phyloP scores from a whole-genome alignment of 2,329 filamentous ascomycete genomes.

The Monilinia vaccinii-corymbosi region DNA sequence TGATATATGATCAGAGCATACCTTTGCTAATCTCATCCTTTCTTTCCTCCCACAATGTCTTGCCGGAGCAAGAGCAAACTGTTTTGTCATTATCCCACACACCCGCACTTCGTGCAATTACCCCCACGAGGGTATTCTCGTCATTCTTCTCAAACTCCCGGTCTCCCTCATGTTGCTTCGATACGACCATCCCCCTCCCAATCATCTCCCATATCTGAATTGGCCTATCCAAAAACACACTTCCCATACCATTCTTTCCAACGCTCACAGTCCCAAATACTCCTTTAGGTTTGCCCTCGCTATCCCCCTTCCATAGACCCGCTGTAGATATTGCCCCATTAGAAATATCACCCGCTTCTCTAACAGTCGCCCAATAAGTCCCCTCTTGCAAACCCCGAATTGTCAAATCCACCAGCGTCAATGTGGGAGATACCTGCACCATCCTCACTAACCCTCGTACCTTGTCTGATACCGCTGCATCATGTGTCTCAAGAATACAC shows the following conservation, averaged over 20 bases:
- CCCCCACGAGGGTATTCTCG: constrained; percentile 77
- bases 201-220: constrained; percentile 96
- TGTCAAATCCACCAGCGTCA: constrained; percentile 81
- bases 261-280: constrained; percentile 69
- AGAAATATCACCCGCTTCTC: constrained; percentile 80
- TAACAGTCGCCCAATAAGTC: constrained; percentile 73
- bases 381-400: constrained; percentile 75
- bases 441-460: constrained; percentile 85
- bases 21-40: constrained; percentile 82
- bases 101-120: constrained; percentile 92
- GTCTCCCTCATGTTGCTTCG: constrained; percentile 52
- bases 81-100: constrained; percentile 99
- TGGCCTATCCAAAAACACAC: constrained; percentile 69
- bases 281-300: constrained; percentile 40
- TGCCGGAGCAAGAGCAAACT: constrained; percentile 94
- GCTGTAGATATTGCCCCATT: constrained; percentile 76
- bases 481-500: constrained; percentile 87
- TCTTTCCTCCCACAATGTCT: constrained; percentile 96
- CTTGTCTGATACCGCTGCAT: constrained; percentile 48
- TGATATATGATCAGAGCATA: constrained; percentile 58
- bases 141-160: constrained; percentile 60
- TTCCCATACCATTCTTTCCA: constrained; percentile 64
- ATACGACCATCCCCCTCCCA: constrained; percentile 83
- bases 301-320: constrained; percentile 57
- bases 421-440: constrained; percentile 74